Evolutionary conservation across 768 basidiomycete genomes (phyloP).

Genomic region (Harrya chromipes): DNA sequence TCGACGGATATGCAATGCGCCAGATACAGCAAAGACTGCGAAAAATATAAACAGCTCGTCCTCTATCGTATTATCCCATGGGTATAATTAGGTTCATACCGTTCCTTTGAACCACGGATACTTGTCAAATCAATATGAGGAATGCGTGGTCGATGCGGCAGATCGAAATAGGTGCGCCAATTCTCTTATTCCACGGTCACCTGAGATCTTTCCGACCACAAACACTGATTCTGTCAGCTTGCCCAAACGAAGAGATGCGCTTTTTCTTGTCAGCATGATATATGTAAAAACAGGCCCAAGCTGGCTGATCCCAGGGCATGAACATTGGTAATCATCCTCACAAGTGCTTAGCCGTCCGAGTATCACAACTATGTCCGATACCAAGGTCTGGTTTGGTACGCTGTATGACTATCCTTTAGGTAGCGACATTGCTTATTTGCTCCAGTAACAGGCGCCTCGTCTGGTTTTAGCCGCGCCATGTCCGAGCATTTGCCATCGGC

Average conservation of each 20-base stretch:
- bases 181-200: too few species aligned
- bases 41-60: conserved; percentile 82
- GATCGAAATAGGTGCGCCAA: background rate
- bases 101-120: background rate
- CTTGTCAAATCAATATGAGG: too few species aligned
- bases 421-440: background rate
- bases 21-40: conserved; percentile 95
- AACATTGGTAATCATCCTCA: background rate
- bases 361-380: conserved; percentile 10
- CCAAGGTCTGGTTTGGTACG: conserved; percentile 21
- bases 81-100: conserved; percentile 49
- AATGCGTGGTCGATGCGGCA: too few species aligned
- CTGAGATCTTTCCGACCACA: too few species aligned
- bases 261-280: too few species aligned
- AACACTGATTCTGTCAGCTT: too few species aligned
- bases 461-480: conserved; percentile 38
- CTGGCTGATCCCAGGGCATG: too few species aligned
- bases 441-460: conserved; percentile 34
- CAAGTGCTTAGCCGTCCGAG: background rate
- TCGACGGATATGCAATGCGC: background rate
- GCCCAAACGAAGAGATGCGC: too few species aligned
- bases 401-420: background rate
- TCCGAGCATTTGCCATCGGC: conserved; percentile 33
- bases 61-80: conserved; percentile 86
- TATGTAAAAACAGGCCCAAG: too few species aligned